These are phyloP conservation scores for Hortiboletus campestris DNA, from an alignment of 768 basidiomycete species.

Conservation along the genomic window DNA sequence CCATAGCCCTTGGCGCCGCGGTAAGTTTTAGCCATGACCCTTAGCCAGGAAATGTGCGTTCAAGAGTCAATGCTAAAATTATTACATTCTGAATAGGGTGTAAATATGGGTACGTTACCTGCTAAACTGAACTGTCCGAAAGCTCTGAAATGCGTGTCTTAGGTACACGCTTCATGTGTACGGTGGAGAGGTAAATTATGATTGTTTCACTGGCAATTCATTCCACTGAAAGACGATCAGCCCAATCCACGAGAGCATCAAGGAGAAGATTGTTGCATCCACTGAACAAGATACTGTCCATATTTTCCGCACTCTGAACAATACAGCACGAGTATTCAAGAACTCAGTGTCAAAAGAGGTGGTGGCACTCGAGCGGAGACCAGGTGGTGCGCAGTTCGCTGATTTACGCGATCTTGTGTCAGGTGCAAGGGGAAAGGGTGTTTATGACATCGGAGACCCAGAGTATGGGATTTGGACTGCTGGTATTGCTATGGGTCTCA, in stretches of 20 bases:
- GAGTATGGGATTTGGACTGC: slow-evolving; percentile 88
- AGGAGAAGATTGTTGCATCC: slow-evolving; percentile 82
- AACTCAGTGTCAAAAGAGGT: slow-evolving; percentile 84
- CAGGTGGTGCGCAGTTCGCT: slow-evolving; percentile 86
- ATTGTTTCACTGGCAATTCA: neutral
- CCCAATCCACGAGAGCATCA: slow-evolving; percentile 87
- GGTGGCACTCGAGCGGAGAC: slow-evolving; percentile 74
- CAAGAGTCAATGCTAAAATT: neutral
- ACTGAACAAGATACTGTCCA: slow-evolving; percentile 83
- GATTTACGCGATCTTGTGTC: slow-evolving; percentile 78
- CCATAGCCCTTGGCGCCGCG: slow-evolving; percentile 75
- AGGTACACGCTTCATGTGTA: slow-evolving; percentile 90
- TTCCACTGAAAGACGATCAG: slow-evolving; percentile 35
- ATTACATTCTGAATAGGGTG: slow-evolving; percentile 47
- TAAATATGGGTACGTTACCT: slow-evolving; percentile 65
- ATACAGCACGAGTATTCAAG: slow-evolving; percentile 84
- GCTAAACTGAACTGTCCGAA: neutral
- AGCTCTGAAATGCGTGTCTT: neutral
- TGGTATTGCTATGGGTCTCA: slow-evolving; percentile 64
- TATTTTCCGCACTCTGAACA: slow-evolving; percentile 84
- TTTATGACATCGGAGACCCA: slow-evolving; percentile 81
- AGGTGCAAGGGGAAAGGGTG: slow-evolving; percentile 63
- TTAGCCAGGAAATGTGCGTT: neutral
- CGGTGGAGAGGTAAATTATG: slow-evolving; percentile 64
- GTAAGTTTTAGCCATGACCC: slow-evolving; percentile 41